Conservation (phyloP, 129 eudicot species). For the Calendula officinalis region DNA sequence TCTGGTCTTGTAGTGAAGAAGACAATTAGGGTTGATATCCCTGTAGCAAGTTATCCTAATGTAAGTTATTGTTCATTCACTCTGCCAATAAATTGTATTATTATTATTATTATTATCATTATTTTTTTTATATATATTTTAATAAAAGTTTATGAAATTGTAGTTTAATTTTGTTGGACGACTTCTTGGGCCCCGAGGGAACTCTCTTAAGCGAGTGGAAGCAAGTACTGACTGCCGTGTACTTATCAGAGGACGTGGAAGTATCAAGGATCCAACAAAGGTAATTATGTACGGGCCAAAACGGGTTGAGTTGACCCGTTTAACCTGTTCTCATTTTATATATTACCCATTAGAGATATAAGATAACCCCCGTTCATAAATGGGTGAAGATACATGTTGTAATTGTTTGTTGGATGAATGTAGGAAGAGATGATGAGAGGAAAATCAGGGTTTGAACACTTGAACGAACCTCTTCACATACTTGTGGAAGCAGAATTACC, state of each 20-base stretch:
- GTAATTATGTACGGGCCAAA: slow-evolving; percentile 35
- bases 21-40: slow-evolving; percentile 91
- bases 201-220: slow-evolving; percentile 97
- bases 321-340: not conserved
- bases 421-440: slow-evolving; percentile 98
- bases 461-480: slow-evolving; percentile 94
- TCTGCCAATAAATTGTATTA: not conserved
- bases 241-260: slow-evolving; percentile 96
- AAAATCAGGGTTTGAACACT: slow-evolving; percentile 96
- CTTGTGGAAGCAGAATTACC: slow-evolving; percentile 96
- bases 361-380: not conserved
- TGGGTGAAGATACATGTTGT: not conserved
- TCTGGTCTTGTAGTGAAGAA: slow-evolving; percentile 86
- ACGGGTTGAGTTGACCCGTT: not conserved
- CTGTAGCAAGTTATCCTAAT: slow-evolving; percentile 83
- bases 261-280: slow-evolving; percentile 97
- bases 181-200: slow-evolving; percentile 97
- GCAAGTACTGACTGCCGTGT: slow-evolving; percentile 95
- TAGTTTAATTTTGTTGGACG: slow-evolving; percentile 98
- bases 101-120: not conserved
- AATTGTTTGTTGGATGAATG: slow-evolving; percentile 23
- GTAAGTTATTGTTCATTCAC: slow-evolving; percentile 34
- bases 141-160: slow-evolving; percentile 19
- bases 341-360: not conserved
- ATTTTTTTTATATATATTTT: not conserved